Evolutionary conservation across 2,329 filamentous ascomycete genomes (phyloP).

Genomic region (Sclerotinia subarctica): DNA sequence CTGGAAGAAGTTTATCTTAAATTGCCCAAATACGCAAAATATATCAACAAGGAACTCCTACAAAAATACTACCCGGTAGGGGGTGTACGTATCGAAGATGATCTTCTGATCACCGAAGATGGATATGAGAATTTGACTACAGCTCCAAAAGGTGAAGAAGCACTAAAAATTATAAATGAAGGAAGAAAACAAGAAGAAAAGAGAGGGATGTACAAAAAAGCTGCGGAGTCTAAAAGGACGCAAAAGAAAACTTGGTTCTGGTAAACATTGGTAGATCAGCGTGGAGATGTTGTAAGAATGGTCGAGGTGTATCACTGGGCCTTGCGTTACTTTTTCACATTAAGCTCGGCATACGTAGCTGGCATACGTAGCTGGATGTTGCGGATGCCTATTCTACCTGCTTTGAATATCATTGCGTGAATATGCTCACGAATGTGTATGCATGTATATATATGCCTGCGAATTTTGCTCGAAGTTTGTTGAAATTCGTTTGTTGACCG

Average conservation of each 20-base stretch:
- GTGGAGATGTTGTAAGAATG: not conserved
- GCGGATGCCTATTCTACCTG: too few species aligned
- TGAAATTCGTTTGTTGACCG: not conserved
- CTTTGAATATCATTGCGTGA: not conserved
- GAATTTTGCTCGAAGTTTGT: not conserved
- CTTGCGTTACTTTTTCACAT: not conserved
- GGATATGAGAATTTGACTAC: slow-evolving; percentile 82
- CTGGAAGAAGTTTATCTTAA: slow-evolving; percentile 66
- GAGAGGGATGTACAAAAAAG: slow-evolving; percentile 7
- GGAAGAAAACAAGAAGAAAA: slow-evolving; percentile 19
- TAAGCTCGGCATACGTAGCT: not conserved
- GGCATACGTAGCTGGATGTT: not conserved
- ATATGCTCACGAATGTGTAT: too few species aligned
- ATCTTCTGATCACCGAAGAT: slow-evolving; percentile 72
- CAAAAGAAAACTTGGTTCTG: slow-evolving; percentile 29
- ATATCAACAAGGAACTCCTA: slow-evolving; percentile 63
- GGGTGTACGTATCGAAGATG: slow-evolving; percentile 90
- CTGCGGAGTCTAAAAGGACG: slow-evolving; percentile 7
- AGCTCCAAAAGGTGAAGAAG: slow-evolving; percentile 71
- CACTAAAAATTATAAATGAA: slow-evolving; percentile 58
- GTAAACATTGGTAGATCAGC: slow-evolving; percentile 18
- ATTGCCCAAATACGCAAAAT: slow-evolving; percentile 55
- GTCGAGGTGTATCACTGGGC: not conserved
- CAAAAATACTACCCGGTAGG: slow-evolving; percentile 74
- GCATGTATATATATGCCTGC: not conserved